A percentile compares a stretch with the other conserved stretches of the same genome.
Conservation (phyloP, 768 basidiomycete genomes). For the Collybiopsis luxurians region DNA sequence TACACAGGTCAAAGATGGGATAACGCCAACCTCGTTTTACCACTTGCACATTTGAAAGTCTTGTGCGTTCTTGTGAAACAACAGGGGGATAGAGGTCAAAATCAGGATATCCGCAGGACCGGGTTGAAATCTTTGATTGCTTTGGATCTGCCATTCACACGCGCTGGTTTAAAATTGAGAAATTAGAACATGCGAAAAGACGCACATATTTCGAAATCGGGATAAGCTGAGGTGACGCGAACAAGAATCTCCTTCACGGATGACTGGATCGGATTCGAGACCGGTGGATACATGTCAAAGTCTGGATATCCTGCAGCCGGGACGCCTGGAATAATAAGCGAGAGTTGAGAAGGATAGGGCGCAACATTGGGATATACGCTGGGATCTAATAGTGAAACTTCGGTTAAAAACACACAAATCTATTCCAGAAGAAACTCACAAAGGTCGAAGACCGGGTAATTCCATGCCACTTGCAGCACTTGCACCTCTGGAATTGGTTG, state of each 20-base stretch:
- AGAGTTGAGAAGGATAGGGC: conserved; percentile 28
- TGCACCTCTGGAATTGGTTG: not conserved
- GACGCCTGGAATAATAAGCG: not conserved
- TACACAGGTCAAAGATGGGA: conserved; percentile 30
- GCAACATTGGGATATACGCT: conserved; percentile 38
- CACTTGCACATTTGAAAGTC: not conserved
- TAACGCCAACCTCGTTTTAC: conserved; percentile 13
- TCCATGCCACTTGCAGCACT: not conserved
- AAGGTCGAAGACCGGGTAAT: conserved; percentile 23
- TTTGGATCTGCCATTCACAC: not conserved
- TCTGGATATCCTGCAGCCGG: conserved; percentile 1
- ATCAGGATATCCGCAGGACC: not conserved
- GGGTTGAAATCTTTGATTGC: not conserved
- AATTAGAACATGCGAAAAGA: not conserved
- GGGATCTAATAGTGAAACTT: conserved; percentile 30
- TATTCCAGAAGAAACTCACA: conserved; percentile 12
- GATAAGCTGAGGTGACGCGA: conserved; percentile 15
- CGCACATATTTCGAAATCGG: conserved; percentile 17
- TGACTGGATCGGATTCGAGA: not conserved
- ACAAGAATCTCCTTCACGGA: no score
- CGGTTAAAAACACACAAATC: conserved; percentile 25
- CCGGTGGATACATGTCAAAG: conserved; percentile 33
- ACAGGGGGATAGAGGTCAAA: conserved; percentile 10
- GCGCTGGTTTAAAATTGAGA: not conserved
- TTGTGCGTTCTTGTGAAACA: no score